A percentile compares a stretch with the other conserved stretches of the same genome.
These are phyloP conservation scores for Collybiopsis luxurians DNA, from an alignment of 768 basidiomycete genomes.

Conservation along the genomic window DNA sequence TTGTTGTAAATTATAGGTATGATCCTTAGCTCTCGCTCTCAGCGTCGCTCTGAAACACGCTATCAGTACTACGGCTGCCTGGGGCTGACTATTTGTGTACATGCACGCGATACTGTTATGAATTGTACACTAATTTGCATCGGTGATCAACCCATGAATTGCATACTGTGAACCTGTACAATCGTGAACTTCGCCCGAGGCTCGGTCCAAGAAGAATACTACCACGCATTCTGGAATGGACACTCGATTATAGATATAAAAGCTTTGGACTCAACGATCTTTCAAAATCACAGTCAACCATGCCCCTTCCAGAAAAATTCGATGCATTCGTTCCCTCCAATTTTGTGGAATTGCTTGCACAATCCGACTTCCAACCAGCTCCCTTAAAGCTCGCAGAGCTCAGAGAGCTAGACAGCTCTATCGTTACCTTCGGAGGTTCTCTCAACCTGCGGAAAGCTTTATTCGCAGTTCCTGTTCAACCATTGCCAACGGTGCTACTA, in stretches of 20 bases:
- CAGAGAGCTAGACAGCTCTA: neutral
- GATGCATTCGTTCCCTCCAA: no score
- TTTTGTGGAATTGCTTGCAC: neutral
- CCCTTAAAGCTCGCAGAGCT: neutral
- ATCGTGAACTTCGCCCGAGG: no score
- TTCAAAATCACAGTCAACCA: neutral
- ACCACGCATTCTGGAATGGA: no score
- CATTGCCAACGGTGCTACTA: slow-evolving; percentile 1
- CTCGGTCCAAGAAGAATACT: no score
- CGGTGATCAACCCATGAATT: no score
- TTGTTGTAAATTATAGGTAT: slow-evolving; percentile 91
- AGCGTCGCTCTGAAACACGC: neutral
- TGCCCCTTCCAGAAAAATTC: neutral
- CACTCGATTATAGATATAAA: no score
- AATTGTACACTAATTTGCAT: no score
- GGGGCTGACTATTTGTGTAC: slow-evolving; percentile 41
- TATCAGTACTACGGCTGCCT: slow-evolving; percentile 58
- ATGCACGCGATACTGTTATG: neutral
- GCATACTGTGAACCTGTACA: no score
- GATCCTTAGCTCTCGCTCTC: slow-evolving; percentile 11
- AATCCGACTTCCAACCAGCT: neutral
- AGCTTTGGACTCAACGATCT: no score
- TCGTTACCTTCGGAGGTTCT: neutral
- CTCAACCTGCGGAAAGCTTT: neutral
- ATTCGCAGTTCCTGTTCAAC: neutral